Evolutionary conservation across 1,284 basidiomycete species (phyloP), one percentile per base, ranked within the genome.

Genomic region (Puccinia polysora): DNA sequence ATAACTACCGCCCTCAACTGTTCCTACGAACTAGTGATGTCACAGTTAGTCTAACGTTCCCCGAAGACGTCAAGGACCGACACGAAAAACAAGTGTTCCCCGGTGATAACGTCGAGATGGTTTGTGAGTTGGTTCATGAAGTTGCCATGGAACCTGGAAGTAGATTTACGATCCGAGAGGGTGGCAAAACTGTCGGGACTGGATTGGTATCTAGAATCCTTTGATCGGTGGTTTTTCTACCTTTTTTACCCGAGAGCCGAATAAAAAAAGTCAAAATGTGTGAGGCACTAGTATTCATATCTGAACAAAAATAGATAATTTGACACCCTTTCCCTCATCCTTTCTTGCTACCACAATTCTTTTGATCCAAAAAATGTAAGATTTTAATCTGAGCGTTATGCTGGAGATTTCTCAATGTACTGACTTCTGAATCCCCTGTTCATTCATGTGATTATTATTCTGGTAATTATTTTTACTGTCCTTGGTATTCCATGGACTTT

Each of bases 141-240:
- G 87, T 97, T 75, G 93, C 93, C 50, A 86, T 92, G 72, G 95
- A 98, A 82, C 84, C 87, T 76, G 94, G 95, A 74, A 89, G 89
- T 76, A 88, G 94, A 83, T 98, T 99, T 84, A 98, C 96, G 28
- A 87, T 99, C 74, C 89, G 96, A 78, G 96, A 99, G 82, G 94
- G 93, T 78, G 91, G 92, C 78, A 92, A 88, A 83, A 97, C 95
- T 45, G 84, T 69, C 10, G 67, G 67, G 6, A 69, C 67, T 34
- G 67, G 67, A 34, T 60, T 69, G 45, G 56, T 69, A 20, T 69
- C 67, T 67, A 45, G 65, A 56, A 38, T 67, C 12, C 32, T 67
- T 36, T 67, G 30, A 67, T 28, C 23, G 14, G 2, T 7, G 6
- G n/a, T 14, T 25, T 8, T 38, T 49, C n/a, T 18, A 12, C n/a